Percentiles rank a stretch among this genome's conserved stretches.
Evolutionary conservation across 2,329 filamentous ascomycete genomes (phyloP).

Genomic region (Apiospora hydei): DNA sequence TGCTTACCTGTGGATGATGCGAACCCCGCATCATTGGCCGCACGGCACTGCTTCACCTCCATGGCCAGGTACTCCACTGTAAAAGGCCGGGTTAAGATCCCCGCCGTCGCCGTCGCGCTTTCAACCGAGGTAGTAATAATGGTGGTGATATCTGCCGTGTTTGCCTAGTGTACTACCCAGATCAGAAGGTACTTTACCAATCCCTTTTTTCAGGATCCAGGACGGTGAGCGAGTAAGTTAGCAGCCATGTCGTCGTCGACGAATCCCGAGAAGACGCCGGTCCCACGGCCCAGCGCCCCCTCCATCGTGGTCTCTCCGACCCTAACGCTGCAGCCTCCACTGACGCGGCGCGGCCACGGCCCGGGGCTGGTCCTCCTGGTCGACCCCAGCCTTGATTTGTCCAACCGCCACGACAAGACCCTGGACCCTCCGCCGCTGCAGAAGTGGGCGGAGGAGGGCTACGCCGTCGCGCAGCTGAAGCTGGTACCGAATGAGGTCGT

Average conservation of each 20-base stretch:
- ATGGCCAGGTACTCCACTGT: background rate
- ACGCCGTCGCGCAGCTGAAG: slow-evolving; percentile 63
- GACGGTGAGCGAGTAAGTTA: background rate
- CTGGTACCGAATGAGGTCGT: slow-evolving; percentile 30
- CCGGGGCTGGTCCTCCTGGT: slow-evolving; percentile 46
- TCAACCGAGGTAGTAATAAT: background rate
- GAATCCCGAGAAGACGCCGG: slow-evolving; percentile 20
- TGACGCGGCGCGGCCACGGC: slow-evolving; percentile 46
- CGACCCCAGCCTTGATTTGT: slow-evolving; percentile 33
- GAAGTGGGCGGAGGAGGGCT: slow-evolving; percentile 79
- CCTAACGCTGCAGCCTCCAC: slow-evolving; percentile 41
- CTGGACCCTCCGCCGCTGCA: slow-evolving; percentile 60
- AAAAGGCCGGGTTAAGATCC: background rate
- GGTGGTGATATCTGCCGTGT: background rate
- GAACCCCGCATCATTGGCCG: slow-evolving; percentile 1
- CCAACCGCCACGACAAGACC: slow-evolving; percentile 35
- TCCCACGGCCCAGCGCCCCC: slow-evolving; percentile 7
- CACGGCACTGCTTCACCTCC: background rate
- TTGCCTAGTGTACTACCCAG: background rate
- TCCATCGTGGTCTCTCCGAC: slow-evolving; percentile 24
- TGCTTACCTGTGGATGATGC: background rate
- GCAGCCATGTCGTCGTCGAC: slow-evolving; percentile 16
- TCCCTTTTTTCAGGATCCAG: background rate
- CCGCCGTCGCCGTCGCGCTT: background rate
- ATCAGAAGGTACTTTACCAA: background rate